phyloP scores from a whole-genome alignment of 2,329 filamentous ascomycete genomes.

The Aspergillus flavus region DNA sequence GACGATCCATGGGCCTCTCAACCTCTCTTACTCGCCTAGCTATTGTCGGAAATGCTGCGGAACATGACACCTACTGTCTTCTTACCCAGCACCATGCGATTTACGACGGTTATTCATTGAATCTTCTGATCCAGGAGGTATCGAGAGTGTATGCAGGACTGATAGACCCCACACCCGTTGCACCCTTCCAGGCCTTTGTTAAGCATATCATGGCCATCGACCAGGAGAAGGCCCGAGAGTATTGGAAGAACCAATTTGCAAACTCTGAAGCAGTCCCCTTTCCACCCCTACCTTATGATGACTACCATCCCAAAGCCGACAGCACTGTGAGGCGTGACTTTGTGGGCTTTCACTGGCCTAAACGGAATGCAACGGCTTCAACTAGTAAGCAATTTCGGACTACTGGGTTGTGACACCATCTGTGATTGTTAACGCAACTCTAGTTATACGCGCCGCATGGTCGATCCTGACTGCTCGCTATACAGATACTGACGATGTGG shows the following conservation, averaged over 20 bases:
- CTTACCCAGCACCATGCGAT: slow-evolving; percentile 34
- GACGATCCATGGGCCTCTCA: background rate
- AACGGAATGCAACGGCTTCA: background rate
- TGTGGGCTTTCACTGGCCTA: background rate
- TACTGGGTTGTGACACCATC: background rate
- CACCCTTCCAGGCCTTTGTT: background rate
- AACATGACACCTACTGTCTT: background rate
- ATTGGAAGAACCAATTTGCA: background rate
- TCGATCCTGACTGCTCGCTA: slow-evolving; percentile 13
- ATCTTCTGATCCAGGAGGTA: slow-evolving; percentile 7
- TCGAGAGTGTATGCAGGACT: background rate
- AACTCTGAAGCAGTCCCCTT: background rate
- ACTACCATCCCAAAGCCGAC: slow-evolving; percentile 1
- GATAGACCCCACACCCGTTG: background rate
- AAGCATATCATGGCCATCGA: background rate
- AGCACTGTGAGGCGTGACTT: slow-evolving; percentile 1
- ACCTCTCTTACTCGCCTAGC: background rate
- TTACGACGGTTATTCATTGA: slow-evolving; percentile 40
- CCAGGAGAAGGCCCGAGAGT: background rate
- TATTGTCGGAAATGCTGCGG: background rate
- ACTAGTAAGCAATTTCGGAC: background rate
- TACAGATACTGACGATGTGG: slow-evolving; percentile 35
- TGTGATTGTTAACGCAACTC: background rate
- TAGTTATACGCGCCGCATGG: slow-evolving; percentile 6
- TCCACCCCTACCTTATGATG: background rate